phyloP scores from a whole-genome alignment of 495 filamentous ascomycete genomes.

The Tirmania nivea region DNA sequence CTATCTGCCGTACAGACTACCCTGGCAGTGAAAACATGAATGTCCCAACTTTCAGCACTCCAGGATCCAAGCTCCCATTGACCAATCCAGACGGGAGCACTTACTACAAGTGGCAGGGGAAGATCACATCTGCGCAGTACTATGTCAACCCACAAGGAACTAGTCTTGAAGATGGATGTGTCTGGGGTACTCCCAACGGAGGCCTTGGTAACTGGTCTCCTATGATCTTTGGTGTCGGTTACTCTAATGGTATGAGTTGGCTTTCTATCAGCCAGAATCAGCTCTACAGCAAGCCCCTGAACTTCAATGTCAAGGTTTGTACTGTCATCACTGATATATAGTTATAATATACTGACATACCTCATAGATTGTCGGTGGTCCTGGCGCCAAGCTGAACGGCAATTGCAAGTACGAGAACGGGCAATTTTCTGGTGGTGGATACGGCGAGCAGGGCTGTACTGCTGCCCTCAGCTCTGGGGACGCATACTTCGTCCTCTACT shows the following conservation, averaged over 20 bases:
- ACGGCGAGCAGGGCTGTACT: background rate
- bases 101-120: conserved; percentile 47
- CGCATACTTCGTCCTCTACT: background rate
- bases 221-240: conserved; percentile 65
- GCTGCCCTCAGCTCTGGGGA: background rate
- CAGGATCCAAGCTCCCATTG: conserved; percentile 36
- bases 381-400: conserved; percentile 39
- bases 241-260: conserved; percentile 44
- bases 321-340: conserved; percentile 47
- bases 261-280: conserved; percentile 54
- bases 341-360: conserved; percentile 26
- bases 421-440: conserved; percentile 31
- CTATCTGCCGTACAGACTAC: conserved; percentile 90
- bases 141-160: conserved; percentile 75
- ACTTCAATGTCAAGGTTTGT: conserved; percentile 25
- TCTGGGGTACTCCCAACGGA: conserved; percentile 39
- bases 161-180: conserved; percentile 45
- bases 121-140: conserved; percentile 75
- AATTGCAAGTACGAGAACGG: conserved; percentile 53
- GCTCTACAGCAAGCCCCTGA: conserved; percentile 39
- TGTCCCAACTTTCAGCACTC: conserved; percentile 41
- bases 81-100: conserved; percentile 46
- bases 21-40: conserved; percentile 72
- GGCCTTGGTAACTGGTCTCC: conserved; percentile 71
- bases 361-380: conserved; percentile 3